Evolutionary conservation across 352 stramenopile species (phyloP).

Genomic region (Phytophthora litchii): DNA sequence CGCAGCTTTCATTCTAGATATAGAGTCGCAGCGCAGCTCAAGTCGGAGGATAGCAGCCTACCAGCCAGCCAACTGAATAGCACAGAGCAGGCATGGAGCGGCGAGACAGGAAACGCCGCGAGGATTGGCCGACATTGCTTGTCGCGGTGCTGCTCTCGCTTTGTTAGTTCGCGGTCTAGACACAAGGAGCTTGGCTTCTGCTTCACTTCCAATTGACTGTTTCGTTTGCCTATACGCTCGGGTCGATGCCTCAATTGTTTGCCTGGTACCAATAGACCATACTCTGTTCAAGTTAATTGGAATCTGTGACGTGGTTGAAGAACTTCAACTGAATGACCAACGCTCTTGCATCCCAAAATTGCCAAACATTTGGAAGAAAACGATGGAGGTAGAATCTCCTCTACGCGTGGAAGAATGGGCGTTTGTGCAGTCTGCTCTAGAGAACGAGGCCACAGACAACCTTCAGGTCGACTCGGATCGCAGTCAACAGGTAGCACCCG

Average conservation of each 20-base stretch:
- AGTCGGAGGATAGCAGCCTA: conserved; percentile 33
- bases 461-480: neutral
- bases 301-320: neutral
- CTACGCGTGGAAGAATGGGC: conserved; percentile 5
- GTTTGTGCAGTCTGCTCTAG: conserved; percentile 6
- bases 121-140: conserved; percentile 12
- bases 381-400: neutral
- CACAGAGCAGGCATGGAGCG: conserved; percentile 22
- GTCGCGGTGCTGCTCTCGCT: conserved; percentile 15
- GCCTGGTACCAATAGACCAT: conserved; percentile 3
- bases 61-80: conserved; percentile 32
- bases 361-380: too few relatives aligned
- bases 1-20: conserved; percentile 88
- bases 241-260: too few relatives aligned
- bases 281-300: neutral
- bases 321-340: conserved; percentile 15
- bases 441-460: neutral
- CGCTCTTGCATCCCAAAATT: neutral
- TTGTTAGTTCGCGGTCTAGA: conserved; percentile 30
- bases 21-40: conserved; percentile 28
- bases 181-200: conserved; percentile 33
- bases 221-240: conserved; percentile 24
- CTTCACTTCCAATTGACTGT: conserved; percentile 36
- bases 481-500: neutral
- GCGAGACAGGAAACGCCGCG: conserved; percentile 19